Base-by-base conservation (phyloP, 2,329 filamentous ascomycete species). In the Metarhizium anisopliae region DNA sequence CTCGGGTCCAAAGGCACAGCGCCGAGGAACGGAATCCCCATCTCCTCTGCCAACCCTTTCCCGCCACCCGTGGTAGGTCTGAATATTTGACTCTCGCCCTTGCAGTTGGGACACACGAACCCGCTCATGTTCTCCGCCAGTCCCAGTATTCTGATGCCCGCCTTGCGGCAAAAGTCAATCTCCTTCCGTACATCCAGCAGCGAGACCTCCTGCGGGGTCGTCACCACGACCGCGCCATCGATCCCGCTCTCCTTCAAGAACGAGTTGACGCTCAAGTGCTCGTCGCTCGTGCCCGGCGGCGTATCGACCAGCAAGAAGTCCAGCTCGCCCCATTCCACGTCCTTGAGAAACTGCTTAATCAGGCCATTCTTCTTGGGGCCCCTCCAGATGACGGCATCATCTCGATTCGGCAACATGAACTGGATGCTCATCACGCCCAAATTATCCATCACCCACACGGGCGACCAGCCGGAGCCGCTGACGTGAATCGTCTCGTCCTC, bases 351-450 rank as follows among this genome's bases (percentile, higher is more conserved):
- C 70, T 95, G 89, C 76, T 99, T 99, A 68, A 99, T 97, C 56
- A 99, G 74, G 0, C 94, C 94, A 66, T 97, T 99, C 81, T 99
- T 99, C 81, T 99, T 99, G 2, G 94, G 88, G 0, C 94, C 94
- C 52, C 94, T 83, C 94, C 94, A 99, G 62, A 99, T 99, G 45
- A 99, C 86, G 3, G 94, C 94, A 67, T 96, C 92, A 70, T 99
- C 93, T 50, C 89, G 81, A 65, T 90, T 90, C 0, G 94, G 94
- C 50, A 99, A 78, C 90, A 99, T 95, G 69, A 99, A 99, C 71
- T 99, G 94, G 61, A 99, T 90, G 66, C 88, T 94, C 93, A 99
- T 97, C 52, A 96, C 90, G 2, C 87, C 89, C 3, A 99, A 77
- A 64, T 97, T 99, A 64, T 97, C 94, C 64, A 86, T 82, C 16